Conservation (phyloP, 306 rosid species). For the Argentina anserina region DNA sequence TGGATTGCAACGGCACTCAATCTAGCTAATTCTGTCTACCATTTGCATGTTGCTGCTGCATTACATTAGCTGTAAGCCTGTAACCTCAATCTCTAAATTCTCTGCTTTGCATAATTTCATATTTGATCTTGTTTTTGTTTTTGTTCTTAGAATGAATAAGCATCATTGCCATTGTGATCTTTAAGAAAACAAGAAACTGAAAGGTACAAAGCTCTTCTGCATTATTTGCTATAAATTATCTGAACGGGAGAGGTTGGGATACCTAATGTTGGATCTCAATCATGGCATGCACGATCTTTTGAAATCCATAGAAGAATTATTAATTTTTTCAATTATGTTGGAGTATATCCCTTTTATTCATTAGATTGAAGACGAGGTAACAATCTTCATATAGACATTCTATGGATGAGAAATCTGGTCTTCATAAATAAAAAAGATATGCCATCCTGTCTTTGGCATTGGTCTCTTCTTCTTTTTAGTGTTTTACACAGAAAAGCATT, state of each 20-base stretch:
- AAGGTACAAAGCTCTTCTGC: background rate
- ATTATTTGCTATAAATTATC: background rate
- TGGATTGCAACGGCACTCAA: background rate
- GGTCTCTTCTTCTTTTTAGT: background rate
- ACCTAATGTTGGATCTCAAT: slow-evolving; percentile 12
- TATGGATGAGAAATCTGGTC: slow-evolving; percentile 3
- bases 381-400: background rate
- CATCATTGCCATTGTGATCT: background rate
- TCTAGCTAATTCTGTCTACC: slow-evolving; percentile 8
- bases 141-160: background rate
- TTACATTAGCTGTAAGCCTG: background rate
- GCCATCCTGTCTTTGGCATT: slow-evolving; percentile 1
- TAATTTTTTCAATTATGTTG: background rate
- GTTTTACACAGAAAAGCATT: background rate
- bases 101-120: background rate
- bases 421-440: background rate
- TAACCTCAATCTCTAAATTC: background rate
- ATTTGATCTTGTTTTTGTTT: background rate
- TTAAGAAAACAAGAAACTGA: background rate
- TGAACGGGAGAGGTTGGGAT: background rate
- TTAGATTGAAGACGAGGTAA: background rate
- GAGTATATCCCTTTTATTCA: background rate
- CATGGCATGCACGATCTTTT: slow-evolving; percentile 12
- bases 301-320: slow-evolving; percentile 4
- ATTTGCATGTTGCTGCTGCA: background rate